Conservation (phyloP, 306 rosid genomes). For the Vigna mungo region DNA sequence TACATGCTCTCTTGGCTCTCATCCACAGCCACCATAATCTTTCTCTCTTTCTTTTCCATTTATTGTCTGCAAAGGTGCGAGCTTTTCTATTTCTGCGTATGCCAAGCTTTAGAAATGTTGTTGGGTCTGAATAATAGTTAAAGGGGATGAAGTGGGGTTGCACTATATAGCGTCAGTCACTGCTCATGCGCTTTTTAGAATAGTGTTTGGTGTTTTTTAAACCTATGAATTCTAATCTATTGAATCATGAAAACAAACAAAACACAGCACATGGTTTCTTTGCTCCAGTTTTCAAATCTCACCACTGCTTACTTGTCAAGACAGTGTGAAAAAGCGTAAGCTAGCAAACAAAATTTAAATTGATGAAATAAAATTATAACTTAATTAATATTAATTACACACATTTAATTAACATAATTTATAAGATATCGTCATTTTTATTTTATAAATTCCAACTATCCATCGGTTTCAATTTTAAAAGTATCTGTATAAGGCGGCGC, state of each 20-base stretch:
- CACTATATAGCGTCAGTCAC: slow-evolving; percentile 15
- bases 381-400: background rate
- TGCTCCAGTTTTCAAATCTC: background rate
- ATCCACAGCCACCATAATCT: slow-evolving; percentile 82
- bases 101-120: background rate
- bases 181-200: background rate
- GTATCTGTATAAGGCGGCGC: background rate
- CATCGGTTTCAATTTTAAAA: background rate
- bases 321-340: background rate
- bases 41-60: slow-evolving; percentile 50
- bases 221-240: background rate
- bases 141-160: slow-evolving; percentile 2
- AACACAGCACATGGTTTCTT: background rate
- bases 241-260: background rate
- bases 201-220: background rate
- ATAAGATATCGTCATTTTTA: background rate
- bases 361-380: background rate
- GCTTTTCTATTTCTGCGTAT: background rate
- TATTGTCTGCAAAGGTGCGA: background rate
- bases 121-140: slow-evolving; percentile 7
- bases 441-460: background rate
- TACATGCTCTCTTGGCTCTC: slow-evolving; percentile 88
- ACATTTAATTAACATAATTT: background rate
- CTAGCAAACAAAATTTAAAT: background rate
- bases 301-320: background rate